Base-by-base conservation (phyloP, 164 flowering plant species). In the Macadamia integrifolia region DNA sequence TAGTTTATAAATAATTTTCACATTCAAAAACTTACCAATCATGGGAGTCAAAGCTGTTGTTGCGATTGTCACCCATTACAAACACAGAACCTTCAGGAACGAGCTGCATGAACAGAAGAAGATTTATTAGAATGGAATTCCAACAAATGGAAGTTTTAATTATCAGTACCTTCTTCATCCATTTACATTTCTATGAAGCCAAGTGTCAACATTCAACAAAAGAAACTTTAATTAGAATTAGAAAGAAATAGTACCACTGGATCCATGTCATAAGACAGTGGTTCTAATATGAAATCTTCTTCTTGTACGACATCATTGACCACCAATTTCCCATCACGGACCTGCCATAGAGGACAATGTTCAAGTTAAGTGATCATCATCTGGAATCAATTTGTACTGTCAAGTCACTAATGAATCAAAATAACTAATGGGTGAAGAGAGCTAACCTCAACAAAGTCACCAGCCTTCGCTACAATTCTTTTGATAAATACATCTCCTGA, bases 11-110 rank as follows among this genome's bases (percentile, higher is more conserved):
- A 46, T 11, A 46, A 46, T 46, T 35, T 46, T 46, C 50, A 46
- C 1, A 8, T 46, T 46, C 50, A 46, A 46, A 35, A 46, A 46
- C 50, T 11, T 46, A 46, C 50, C 50, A 46, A 46, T 46, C 7
- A 46, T 46, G 50, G 50, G 50, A 46, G 9, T 94, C 99, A 67
- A 84, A 90, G 73, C 99, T 94, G 78, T 90, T 83, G 73, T 94
- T 94, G 30, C 99, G 90, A 71, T 94, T 94, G 80, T 94, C 99
- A 48, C 99, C 99, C 91, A 94, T 64, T 60, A 94, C 99, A 77
- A 88, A 94, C 10, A 94, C 99, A 79, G 80, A 87, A 55, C 91
- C 98, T 75, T 92, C 86, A n/a, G 97, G 98, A 14, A 94, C 94
- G 81, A 85, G 72, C 99, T 94, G 88, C 71, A 78, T 11, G 7